A percentile compares a stretch with the other conserved stretches of the same genome.
phyloP scores from a whole-genome alignment of 129 eudicot species.

The Chrysanthemum lavandulifolium region DNA sequence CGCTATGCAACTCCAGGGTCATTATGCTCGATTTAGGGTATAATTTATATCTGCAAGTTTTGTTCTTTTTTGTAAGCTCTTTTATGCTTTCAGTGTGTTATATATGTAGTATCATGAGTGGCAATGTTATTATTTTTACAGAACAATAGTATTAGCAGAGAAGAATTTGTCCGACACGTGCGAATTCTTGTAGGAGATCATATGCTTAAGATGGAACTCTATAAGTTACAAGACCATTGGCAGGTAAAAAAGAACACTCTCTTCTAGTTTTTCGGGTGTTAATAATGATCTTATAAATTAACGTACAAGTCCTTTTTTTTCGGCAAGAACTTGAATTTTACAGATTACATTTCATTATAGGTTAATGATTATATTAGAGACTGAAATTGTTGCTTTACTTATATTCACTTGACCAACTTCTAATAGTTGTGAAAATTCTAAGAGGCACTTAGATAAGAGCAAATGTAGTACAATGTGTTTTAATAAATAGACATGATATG shows the following conservation, averaged over 20 bases:
- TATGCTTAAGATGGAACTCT: conserved; percentile 75
- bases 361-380: neutral
- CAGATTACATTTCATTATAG: neutral
- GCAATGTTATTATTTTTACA: conserved; percentile 18
- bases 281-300: neutral
- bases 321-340: neutral
- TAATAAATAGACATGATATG: neutral
- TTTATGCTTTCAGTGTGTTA: neutral
- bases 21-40: conserved; percentile 65
- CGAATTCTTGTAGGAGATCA: conserved; percentile 83
- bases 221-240: conserved; percentile 58
- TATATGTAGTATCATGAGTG: conserved; percentile 1
- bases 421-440: neutral
- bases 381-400: neutral
- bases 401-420: neutral
- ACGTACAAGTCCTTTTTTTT: too few relatives aligned
- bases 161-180: conserved; percentile 68
- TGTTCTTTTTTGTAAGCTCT: neutral
- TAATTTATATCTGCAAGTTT: neutral
- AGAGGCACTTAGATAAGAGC: neutral
- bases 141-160: conserved; percentile 73
- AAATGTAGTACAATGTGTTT: neutral
- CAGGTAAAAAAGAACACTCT: conserved; percentile 41
- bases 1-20: conserved; percentile 73
- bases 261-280: neutral